Evolutionary conservation across 2,329 filamentous ascomycete species (phyloP).

Genomic region (Fusarium solani-melongenae): DNA sequence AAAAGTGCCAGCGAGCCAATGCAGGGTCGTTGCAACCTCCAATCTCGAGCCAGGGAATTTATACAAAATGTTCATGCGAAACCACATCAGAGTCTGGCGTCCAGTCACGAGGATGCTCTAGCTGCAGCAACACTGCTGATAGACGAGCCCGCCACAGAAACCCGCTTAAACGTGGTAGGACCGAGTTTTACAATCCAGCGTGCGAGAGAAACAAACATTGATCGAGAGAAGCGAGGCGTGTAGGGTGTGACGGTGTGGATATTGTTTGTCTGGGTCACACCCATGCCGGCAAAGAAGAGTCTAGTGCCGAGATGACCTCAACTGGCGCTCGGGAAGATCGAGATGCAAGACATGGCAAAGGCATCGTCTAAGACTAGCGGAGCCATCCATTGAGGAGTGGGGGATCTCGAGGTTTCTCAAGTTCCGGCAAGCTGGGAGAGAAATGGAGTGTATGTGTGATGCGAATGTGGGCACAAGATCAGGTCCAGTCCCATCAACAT

Average conservation of each 20-base stretch:
- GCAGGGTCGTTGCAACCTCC: constrained; percentile 10
- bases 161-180: not conserved
- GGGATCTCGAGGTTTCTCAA: constrained; percentile 22
- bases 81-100: not conserved
- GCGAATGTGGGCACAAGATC: constrained; percentile 6
- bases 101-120: not conserved
- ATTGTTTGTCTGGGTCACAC: constrained; percentile 18
- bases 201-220: constrained; percentile 22
- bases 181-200: constrained; percentile 12
- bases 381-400: constrained; percentile 21
- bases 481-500: not conserved
- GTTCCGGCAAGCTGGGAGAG: constrained; percentile 2
- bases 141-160: not conserved
- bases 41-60: not conserved
- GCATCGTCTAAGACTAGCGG: constrained; percentile 32
- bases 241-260: constrained; percentile 13
- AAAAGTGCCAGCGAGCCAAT: constrained; percentile 7
- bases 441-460: not conserved
- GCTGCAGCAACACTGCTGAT: not conserved
- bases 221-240: not conserved
- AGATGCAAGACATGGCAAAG: constrained; percentile 43
- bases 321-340: constrained; percentile 44
- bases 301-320: constrained; percentile 42
- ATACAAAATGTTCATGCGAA: not conserved
- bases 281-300: constrained; percentile 24